Base-by-base conservation (phyloP, 345 rosid genomes). In the Viola odorata region DNA sequence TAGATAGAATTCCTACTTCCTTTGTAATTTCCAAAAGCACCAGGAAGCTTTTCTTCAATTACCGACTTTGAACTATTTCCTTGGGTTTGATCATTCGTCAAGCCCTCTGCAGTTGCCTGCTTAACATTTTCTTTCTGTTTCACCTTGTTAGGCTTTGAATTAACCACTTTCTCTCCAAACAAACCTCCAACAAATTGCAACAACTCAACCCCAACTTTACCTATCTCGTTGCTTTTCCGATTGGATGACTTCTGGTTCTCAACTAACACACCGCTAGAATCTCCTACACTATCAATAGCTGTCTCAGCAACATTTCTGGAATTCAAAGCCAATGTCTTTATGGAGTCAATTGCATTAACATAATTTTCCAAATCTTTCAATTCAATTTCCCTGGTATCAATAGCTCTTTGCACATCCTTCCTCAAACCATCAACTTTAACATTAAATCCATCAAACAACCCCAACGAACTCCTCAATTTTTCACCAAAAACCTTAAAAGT, bases 401-500 rank as follows among this genome's bases (percentile, higher is more conserved):
- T 71, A 58, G 81, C 83, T 65, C 70, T 64, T 64, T 59, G 77
- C 50, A 85, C 50, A 65, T 63, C 72, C 60, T 48, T 75, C 69
- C 71, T 78, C 67, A 86, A 65, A 56, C 54, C 65, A 63, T 48
- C 49, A 44, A 77, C 68, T 60, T 78, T 76, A 60, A 37, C 79
- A 69, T 78, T 78, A 60, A 86, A 71, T 13, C 64, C 78, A 73
- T 80, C 56, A 60, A 86, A 78, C 65, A 81, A 75, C 2, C 57
- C 82, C 57, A 71, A 63, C 49, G 78, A 58, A 60, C 7, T 59
- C 73, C 66, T 68, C 74, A 73, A 58, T 37, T 58, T 81, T 67
- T 86, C 85, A 50, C 68, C 45, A 38, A 12, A 62, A 65, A 68
- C 66, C 75, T 73, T 75, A 12, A 47, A 41, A 69, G 4, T n/a